Evolutionary conservation across 1,284 basidiomycete species (phyloP), one percentile per base, ranked within the genome.

Genomic region (Heterobasidion irregulare): DNA sequence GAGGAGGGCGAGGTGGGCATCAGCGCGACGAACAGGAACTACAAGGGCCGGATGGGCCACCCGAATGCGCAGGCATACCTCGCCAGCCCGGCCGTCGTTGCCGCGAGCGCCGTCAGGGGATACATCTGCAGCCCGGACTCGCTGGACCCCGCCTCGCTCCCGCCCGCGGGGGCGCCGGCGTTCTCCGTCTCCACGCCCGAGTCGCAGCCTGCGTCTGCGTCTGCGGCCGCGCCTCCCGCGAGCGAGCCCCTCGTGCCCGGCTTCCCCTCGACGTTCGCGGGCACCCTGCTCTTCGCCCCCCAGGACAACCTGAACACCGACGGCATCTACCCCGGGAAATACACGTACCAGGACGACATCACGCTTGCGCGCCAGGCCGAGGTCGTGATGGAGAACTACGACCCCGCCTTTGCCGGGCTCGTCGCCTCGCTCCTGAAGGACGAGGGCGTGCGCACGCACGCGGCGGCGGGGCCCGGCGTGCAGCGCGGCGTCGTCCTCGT

Each of bases 361-460:
- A 98, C 96, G 0, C 92, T 95, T 38, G 86, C 87, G 61, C 83
- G 87, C 34, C 96, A 99, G 70, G 95, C 94, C 1, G 83, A 97
- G 65, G 91, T 99, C n/a, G 96, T 98, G 36, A 93, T 94, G 91
- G 96, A 99, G 76, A 99, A 99, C 76, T 99, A 99, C 71, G 96
- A 99, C 65, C 86, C 92, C 0, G 70, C 75, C 0, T 99, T 99
- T 67, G 92, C 96, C 12, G 57, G 73, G 1, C 82, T 84, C 49
- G 86, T 95, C 52, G 80, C 84, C 1, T 72, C 79, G 2, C 75
- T 95, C 26, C 72, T 72, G 54, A 57, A 72, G 59, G 47, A 67
- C 43, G 64, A 65, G 7, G 15, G 10, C 16, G 26, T 1, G 12
- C 7, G 2, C 34, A 2, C 26, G 54, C 34, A 64, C 1, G 58